Evolutionary conservation across 352 stramenopile species (phyloP).

Genomic region (Phytophthora meadii): DNA sequence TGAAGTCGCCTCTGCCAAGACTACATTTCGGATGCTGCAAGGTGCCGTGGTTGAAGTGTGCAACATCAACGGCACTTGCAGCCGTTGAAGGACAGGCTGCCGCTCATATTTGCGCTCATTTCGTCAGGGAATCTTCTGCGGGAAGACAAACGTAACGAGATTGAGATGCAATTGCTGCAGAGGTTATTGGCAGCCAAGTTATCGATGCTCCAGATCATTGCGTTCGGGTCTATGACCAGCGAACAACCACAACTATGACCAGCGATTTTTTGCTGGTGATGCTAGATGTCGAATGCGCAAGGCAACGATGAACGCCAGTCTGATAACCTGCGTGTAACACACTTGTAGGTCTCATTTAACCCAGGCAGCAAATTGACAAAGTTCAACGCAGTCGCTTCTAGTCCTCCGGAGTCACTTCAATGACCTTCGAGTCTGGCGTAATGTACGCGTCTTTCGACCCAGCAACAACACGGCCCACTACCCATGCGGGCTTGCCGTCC

Average conservation of each 20-base stretch:
- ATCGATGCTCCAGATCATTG: too few relatives aligned
- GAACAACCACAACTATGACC: too few relatives aligned
- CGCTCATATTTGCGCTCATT: neutral
- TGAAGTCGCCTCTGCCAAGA: too few relatives aligned
- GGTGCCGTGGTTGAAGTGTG: constrained; percentile 11
- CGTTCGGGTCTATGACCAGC: too few relatives aligned
- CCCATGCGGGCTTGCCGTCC: constrained; percentile 91
- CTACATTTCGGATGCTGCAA: neutral
- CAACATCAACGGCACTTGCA: neutral
- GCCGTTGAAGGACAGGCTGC: neutral
- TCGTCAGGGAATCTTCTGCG: constrained; percentile 10
- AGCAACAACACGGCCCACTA: constrained; percentile 91
- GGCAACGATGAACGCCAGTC: too few relatives aligned
- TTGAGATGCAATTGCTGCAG: too few relatives aligned
- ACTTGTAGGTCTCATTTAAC: too few relatives aligned
- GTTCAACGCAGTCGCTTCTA: constrained; percentile 12
- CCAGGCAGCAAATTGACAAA: too few relatives aligned
- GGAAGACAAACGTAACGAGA: constrained; percentile 8
- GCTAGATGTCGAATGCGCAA: too few relatives aligned
- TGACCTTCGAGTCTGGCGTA: constrained; percentile 53
- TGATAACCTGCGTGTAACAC: too few relatives aligned
- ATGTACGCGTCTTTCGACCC: constrained; percentile 76
- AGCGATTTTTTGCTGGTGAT: too few relatives aligned
- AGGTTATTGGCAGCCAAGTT: too few relatives aligned
- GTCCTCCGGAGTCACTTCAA: constrained; percentile 63